phyloP scores from a whole-genome alignment of 352 stramenopile genomes.

The Globisporangium polare region DNA sequence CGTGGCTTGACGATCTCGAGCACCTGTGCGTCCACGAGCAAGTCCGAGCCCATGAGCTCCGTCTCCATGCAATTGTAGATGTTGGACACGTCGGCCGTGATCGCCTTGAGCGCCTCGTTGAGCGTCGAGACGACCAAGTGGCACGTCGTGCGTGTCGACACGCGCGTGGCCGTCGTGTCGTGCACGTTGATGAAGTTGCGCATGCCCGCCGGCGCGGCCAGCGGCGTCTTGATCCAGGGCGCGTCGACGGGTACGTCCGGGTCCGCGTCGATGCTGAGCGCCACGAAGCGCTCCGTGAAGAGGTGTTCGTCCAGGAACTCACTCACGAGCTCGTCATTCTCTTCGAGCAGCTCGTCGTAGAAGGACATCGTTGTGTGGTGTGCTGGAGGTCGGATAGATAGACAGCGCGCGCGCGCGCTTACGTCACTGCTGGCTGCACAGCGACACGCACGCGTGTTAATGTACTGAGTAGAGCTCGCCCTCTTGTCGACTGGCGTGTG shows the following conservation, averaged over 20 bases:
- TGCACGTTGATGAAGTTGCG: slow-evolving; percentile 38
- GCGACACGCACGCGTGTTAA: no score
- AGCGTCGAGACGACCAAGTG: slow-evolving; percentile 52
- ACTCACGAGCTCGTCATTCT: slow-evolving; percentile 14
- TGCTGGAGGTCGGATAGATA: no score
- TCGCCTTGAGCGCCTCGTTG: slow-evolving; percentile 51
- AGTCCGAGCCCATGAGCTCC: slow-evolving; percentile 45
- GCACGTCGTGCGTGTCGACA: slow-evolving; percentile 50
- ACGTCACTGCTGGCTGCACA: no score
- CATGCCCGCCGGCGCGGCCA: slow-evolving; percentile 39
- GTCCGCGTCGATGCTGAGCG: slow-evolving; percentile 1
- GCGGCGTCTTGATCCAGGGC: slow-evolving; percentile 32
- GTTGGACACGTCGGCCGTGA: slow-evolving; percentile 47
- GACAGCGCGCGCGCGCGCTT: no score
- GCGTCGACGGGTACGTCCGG: slow-evolving; percentile 20
- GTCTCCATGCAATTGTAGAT: slow-evolving; percentile 54
- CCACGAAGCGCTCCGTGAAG: slow-evolving; percentile 15
- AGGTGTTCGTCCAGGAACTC: slow-evolving; percentile 17
- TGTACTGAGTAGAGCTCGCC: no score
- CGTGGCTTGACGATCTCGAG: slow-evolving; percentile 62
- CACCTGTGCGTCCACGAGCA: slow-evolving; percentile 65
- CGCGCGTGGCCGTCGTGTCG: slow-evolving; percentile 36
- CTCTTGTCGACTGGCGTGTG: no score
- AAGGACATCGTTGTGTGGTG: slow-evolving; percentile 6
- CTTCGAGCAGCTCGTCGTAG: slow-evolving; percentile 15